These are phyloP conservation scores for Pestalotiopsis sp. DNA, from an alignment of 2,329 filamentous ascomycete species.

Conservation along the genomic window DNA sequence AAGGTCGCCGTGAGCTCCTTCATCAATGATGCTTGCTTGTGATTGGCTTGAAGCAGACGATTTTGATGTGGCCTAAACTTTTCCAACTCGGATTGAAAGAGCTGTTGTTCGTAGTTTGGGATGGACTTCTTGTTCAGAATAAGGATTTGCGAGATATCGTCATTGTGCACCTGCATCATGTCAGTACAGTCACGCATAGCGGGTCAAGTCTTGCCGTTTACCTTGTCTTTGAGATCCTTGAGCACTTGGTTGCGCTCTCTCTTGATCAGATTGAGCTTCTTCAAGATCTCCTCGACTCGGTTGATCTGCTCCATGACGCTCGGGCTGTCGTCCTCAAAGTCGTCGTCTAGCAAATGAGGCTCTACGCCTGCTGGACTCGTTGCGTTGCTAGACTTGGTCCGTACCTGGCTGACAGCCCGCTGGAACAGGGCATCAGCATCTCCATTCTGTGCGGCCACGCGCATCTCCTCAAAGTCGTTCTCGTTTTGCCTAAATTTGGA, in stretches of 20 bases:
- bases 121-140: conserved; percentile 98
- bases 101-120: conserved; percentile 84
- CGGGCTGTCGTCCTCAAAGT: conserved; percentile 78
- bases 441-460: conserved; percentile 81
- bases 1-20: conserved; percentile 91
- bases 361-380: conserved; percentile 65
- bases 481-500: conserved; percentile 85
- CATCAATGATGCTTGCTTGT: conserved; percentile 92
- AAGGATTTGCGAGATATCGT: conserved; percentile 96
- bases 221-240: conserved; percentile 98
- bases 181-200: conserved; percentile 21
- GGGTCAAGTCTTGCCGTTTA: conserved; percentile 40
- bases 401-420: conserved; percentile 78
- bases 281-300: conserved; percentile 85
- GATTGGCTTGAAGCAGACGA: conserved; percentile 86
- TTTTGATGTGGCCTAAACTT: conserved; percentile 95
- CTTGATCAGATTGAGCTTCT: conserved; percentile 91
- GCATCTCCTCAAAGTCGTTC: conserved; percentile 92
- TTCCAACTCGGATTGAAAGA: conserved; percentile 96
- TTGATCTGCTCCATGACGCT: conserved; percentile 90
- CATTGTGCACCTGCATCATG: conserved; percentile 76
- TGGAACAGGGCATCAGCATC: conserved; percentile 90
- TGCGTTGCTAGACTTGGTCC: conserved; percentile 63
- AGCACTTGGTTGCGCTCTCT: conserved; percentile 87
- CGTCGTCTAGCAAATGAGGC: conserved; percentile 84